These are phyloP conservation scores for Erysimum pusillum DNA, from an alignment of 441 rosid genomes.

Conservation along the genomic window DNA sequence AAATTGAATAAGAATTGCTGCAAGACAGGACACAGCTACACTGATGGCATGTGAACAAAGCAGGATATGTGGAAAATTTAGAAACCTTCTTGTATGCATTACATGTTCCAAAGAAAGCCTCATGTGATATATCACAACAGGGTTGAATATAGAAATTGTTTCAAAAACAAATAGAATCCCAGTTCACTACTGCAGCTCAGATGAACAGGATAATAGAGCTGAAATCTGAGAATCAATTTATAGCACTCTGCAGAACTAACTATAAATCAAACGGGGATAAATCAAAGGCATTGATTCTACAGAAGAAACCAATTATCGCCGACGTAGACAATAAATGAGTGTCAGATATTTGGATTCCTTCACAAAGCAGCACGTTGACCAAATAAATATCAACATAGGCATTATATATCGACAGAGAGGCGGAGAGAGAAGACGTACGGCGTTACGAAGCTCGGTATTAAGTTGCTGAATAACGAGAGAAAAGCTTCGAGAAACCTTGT, in stretches of 20 bases:
- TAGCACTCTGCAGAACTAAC: slow-evolving; percentile 13
- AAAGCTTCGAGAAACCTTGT: slow-evolving; percentile 91
- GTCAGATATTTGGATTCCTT: slow-evolving; percentile 36
- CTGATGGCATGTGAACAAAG: slow-evolving; percentile 12
- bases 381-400: neutral
- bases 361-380: slow-evolving; percentile 22
- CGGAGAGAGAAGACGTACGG: slow-evolving; percentile 53
- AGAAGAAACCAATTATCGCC: slow-evolving; percentile 13
- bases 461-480: slow-evolving; percentile 92
- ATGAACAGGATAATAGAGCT: neutral
- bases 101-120: slow-evolving; percentile 11
- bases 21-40: neutral
- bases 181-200: neutral
- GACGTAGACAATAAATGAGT: slow-evolving; percentile 5
- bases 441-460: slow-evolving; percentile 78
- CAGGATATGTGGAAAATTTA: neutral
- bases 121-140: slow-evolving; percentile 3
- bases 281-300: slow-evolving; percentile 12
- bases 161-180: neutral
- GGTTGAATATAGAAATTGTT: neutral
- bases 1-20: slow-evolving; percentile 15
- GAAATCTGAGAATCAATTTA: neutral
- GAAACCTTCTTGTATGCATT: slow-evolving; percentile 1
- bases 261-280: neutral
- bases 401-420: neutral